Conservation (phyloP, 139 green algal genomes). For the Pleodorina starrii region DNA sequence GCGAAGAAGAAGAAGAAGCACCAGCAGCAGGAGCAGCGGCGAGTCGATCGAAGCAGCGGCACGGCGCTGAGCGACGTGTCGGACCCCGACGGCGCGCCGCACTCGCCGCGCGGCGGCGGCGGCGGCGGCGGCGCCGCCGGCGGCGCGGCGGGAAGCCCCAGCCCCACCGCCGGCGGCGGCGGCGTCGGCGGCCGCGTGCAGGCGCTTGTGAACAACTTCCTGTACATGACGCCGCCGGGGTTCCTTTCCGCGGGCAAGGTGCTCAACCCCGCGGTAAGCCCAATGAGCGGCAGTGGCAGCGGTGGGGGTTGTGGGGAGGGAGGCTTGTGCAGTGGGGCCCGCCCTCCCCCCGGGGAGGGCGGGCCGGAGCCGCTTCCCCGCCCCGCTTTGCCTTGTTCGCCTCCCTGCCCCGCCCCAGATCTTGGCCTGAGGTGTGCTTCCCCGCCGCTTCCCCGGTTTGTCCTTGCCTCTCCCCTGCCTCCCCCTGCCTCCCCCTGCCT, state of each 20-base stretch:
- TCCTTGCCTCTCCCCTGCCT: too few relatives aligned
- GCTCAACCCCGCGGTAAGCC: conserved; percentile 35
- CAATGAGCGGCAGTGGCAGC: too few relatives aligned
- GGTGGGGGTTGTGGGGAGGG: too few relatives aligned
- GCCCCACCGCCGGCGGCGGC: not conserved
- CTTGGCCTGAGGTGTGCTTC: too few relatives aligned
- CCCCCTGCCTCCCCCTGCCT: too few relatives aligned
- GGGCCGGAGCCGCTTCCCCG: too few relatives aligned
- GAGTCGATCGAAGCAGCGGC: not conserved
- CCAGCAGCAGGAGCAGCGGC: not conserved
- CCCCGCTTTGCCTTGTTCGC: too few relatives aligned
- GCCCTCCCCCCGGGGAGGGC: too few relatives aligned
- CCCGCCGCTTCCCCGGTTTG: too few relatives aligned
- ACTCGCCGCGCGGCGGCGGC: conserved; percentile 7
- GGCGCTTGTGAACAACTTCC: conserved; percentile 18
- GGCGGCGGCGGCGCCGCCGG: not conserved
- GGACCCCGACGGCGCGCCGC: conserved; percentile 4
- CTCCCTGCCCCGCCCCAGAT: too few relatives aligned
- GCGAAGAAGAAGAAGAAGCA: not conserved
- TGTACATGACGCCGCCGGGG: conserved; percentile 23
- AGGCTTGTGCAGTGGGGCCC: too few relatives aligned
- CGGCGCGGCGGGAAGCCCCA: too few relatives aligned
- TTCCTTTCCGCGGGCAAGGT: conserved; percentile 38
- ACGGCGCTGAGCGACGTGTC: not conserved
- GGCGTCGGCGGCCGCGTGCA: not conserved